A percentile compares a stretch with the other conserved stretches of the same genome.
Conservation (phyloP, 495 filamentous ascomycete species). For the Cryomyces antarcticus region DNA sequence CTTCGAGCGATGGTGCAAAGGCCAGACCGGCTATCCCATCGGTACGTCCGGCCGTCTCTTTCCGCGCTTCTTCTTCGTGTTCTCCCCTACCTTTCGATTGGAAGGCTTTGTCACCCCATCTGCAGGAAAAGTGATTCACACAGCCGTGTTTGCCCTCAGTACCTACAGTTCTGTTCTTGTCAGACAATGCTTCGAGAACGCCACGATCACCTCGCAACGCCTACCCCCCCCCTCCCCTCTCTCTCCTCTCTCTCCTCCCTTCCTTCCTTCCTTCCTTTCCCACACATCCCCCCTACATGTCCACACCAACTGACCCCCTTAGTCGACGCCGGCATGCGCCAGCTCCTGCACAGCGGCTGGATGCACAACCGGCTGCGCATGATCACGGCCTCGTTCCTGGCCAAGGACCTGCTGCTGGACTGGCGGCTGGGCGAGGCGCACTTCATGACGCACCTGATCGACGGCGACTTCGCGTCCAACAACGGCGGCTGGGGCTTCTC, state of each 20-base stretch:
- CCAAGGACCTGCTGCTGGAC: constrained; percentile 73
- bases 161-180: background rate
- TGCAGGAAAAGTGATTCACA: too few species aligned
- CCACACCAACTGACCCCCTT: background rate
- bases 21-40: constrained; percentile 66
- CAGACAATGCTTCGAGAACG: background rate
- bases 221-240: background rate
- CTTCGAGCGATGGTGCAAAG: constrained; percentile 59
- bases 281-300: too few species aligned
- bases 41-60: background rate
- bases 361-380: constrained; percentile 88
- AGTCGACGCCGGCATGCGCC: constrained; percentile 84
- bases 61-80: too few species aligned
- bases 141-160: too few species aligned
- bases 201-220: background rate
- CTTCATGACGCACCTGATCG: constrained; percentile 77
- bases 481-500: constrained; percentile 86
- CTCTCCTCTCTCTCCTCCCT: too few species aligned
- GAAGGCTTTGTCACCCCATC: too few species aligned
- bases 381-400: constrained; percentile 71
- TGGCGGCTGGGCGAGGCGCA: constrained; percentile 79
- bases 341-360: constrained; percentile 47
- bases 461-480: constrained; percentile 84
- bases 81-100: too few species aligned
- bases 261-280: too few species aligned